These are phyloP conservation scores for Amphichorda felina DNA, from an alignment of 2,329 filamentous ascomycete genomes.

Conservation along the genomic window DNA sequence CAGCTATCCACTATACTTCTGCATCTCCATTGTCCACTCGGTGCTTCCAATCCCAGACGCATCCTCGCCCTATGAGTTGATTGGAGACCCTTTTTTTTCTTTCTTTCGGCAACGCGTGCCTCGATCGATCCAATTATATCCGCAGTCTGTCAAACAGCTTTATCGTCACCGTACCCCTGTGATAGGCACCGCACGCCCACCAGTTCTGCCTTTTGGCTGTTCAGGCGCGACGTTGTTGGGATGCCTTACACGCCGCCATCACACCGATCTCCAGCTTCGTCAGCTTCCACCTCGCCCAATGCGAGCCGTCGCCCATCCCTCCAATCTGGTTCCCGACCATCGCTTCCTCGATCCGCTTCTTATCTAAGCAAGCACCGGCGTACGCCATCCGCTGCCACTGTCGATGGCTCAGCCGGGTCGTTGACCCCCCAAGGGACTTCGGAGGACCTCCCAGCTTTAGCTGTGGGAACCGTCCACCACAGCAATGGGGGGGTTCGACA, in stretches of 20 bases:
- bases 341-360: constrained; percentile 51
- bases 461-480: constrained; percentile 7
- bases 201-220: neutral
- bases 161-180: neutral
- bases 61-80: too few relatives aligned
- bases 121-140: too few relatives aligned
- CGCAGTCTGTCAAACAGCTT: too few relatives aligned
- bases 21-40: too few relatives aligned
- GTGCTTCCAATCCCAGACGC: too few relatives aligned
- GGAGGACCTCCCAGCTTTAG: constrained; percentile 34
- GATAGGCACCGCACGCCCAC: neutral
- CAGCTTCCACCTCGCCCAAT: constrained; percentile 42
- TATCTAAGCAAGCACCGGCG: constrained; percentile 54
- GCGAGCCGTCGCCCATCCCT: constrained; percentile 48
- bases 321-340: constrained; percentile 35
- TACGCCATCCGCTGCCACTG: constrained; percentile 32
- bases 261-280: constrained; percentile 49
- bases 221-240: constrained; percentile 16
- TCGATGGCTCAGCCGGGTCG: constrained; percentile 18
- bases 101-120: neutral
- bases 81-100: neutral
- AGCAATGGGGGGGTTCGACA: constrained; percentile 56
- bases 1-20: too few relatives aligned
- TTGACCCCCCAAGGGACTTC: constrained; percentile 37
- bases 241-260: constrained; percentile 87